Evolutionary conservation across 163 green algal species (phyloP).

Genomic region (Scenedesmus sp.): DNA sequence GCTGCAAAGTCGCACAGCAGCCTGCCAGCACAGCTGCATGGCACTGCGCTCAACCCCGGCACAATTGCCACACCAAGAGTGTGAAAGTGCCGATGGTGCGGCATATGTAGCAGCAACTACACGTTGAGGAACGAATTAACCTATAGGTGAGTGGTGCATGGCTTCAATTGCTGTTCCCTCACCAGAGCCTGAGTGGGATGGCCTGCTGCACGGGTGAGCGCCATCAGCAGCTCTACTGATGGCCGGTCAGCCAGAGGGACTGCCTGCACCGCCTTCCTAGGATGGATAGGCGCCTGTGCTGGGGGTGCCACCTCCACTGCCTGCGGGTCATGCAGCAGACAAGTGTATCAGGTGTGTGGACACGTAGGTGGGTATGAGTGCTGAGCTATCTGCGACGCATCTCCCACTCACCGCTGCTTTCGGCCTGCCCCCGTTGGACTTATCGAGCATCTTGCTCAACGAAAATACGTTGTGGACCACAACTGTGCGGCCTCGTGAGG

Average conservation of each 20-base stretch:
- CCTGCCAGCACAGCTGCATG: background rate
- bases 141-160: too few species aligned
- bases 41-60: too few species aligned
- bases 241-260: background rate
- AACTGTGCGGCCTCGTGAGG: background rate
- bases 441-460: background rate
- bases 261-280: slow-evolving; percentile 37
- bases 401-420: background rate
- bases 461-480: slow-evolving; percentile 21
- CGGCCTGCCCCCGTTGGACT: background rate
- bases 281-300: background rate
- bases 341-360: background rate
- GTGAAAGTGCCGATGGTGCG: background rate
- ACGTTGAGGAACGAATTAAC: background rate
- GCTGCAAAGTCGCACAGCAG: too few species aligned
- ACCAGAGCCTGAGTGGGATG: background rate
- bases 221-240: slow-evolving; percentile 46
- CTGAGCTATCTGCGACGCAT: background rate
- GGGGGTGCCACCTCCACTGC: background rate
- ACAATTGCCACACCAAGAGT: background rate
- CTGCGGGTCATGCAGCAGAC: background rate
- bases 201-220: slow-evolving; percentile 19
- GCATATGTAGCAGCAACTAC: background rate
- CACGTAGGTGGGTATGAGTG: background rate
- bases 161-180: background rate